These are phyloP conservation scores for Phytophthora pistaciae DNA, from an alignment of 352 stramenopile species.

Conservation along the genomic window DNA sequence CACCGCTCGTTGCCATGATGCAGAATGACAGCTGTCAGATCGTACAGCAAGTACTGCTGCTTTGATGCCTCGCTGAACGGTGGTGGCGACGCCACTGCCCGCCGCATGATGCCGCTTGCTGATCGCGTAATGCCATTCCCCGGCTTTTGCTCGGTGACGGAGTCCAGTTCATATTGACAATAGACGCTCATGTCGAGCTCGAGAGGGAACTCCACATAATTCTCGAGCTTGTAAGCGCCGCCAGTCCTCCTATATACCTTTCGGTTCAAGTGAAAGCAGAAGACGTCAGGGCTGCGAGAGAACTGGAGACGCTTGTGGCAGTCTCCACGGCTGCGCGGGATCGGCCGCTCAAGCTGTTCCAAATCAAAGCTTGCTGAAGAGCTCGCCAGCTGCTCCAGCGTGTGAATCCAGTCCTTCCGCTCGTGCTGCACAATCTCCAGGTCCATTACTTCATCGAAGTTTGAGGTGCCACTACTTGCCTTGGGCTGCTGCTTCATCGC, in stretches of 20 bases:
- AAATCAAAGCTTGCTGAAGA: constrained; percentile 41
- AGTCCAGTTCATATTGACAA: constrained; percentile 67
- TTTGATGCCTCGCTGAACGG: constrained; percentile 25
- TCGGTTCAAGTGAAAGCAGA: constrained; percentile 91
- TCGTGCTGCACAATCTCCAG: constrained; percentile 68
- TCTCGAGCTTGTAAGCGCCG: constrained; percentile 79
- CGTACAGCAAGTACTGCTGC: constrained; percentile 68
- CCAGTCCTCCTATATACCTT: constrained; percentile 85
- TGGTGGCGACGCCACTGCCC: constrained; percentile 5
- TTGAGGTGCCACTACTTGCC: not conserved
- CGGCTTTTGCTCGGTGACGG: constrained; percentile 38
- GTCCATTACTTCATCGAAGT: constrained; percentile 40
- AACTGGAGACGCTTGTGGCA: constrained; percentile 82
- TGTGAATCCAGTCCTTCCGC: constrained; percentile 75
- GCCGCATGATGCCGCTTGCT: constrained; percentile 22
- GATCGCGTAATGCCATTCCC: constrained; percentile 2
- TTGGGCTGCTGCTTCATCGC: constrained; percentile 26
- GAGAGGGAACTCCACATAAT: constrained; percentile 82
- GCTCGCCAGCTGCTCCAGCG: constrained; percentile 50
- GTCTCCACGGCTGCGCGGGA: constrained; percentile 51
- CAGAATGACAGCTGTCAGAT: constrained; percentile 81
- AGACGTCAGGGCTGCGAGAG: constrained; percentile 80
- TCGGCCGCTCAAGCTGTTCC: constrained; percentile 47
- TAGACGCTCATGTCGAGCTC: constrained; percentile 83
- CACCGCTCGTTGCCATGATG: constrained; percentile 89